phyloP scores from a whole-genome alignment of 2,329 filamentous ascomycete genomes.

The Hypoxylon sp. region DNA sequence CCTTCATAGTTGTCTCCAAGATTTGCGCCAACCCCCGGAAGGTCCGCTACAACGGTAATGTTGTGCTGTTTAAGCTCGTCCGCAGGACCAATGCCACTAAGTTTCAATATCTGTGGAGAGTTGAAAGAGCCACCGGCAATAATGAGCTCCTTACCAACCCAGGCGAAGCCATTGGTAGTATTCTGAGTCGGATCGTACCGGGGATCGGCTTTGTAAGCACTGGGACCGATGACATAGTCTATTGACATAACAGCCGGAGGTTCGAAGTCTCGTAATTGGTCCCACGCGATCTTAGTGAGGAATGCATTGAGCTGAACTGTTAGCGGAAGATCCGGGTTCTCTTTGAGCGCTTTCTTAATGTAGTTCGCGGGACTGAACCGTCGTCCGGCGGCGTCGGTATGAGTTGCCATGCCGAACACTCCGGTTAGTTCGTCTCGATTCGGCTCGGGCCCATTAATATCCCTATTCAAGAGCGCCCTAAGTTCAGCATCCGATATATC shows the following conservation, averaged over 20 bases:
- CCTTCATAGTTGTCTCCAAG: constrained; percentile 65
- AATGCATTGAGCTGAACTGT: constrained; percentile 39
- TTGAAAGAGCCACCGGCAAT: constrained; percentile 66
- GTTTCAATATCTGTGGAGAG: constrained; percentile 64
- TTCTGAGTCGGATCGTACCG: constrained; percentile 44
- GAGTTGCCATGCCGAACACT: constrained; percentile 44
- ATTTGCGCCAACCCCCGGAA: constrained; percentile 57
- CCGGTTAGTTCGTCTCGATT: constrained; percentile 43
- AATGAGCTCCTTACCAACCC: constrained; percentile 59
- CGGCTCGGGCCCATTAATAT: constrained; percentile 42
- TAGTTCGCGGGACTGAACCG: constrained; percentile 44
- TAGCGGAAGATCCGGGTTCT: constrained; percentile 41
- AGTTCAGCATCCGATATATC: constrained; percentile 39
- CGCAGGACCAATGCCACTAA: constrained; percentile 59
- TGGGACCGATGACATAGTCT: constrained; percentile 42
- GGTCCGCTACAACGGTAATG: constrained; percentile 61
- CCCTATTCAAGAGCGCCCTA: constrained; percentile 37
- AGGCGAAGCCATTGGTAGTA: constrained; percentile 53
- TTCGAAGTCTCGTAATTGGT: constrained; percentile 37
- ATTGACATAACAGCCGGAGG: constrained; percentile 44
- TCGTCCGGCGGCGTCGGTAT: constrained; percentile 35
- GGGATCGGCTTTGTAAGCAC: constrained; percentile 45
- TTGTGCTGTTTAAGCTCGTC: constrained; percentile 54
- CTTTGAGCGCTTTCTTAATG: constrained; percentile 39
- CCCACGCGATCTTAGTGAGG: constrained; percentile 44